These are phyloP conservation scores for Melanomma pulvis-pyrius DNA, from an alignment of 495 filamentous ascomycete genomes.

Conservation along the genomic window DNA sequence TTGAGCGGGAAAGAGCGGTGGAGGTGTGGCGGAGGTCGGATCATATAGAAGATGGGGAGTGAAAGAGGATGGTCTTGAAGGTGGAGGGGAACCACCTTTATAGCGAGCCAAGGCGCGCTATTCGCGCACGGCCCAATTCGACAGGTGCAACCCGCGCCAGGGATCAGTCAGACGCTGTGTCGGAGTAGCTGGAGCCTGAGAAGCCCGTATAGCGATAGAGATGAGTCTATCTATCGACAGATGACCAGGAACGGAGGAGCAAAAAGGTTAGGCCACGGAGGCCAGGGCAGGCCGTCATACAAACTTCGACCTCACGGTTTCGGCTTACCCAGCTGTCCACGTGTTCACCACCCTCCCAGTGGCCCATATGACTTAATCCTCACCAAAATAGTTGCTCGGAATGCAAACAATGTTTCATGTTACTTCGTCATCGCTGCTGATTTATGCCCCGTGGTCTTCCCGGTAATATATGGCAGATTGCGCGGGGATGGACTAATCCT, in stretches of 20 bases:
- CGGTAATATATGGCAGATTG: background rate
- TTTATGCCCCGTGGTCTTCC: background rate
- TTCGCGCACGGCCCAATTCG: constrained; percentile 1
- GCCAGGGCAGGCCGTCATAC: background rate
- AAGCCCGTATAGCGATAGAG: background rate
- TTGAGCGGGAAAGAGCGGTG: constrained; percentile 1
- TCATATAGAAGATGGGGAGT: constrained; percentile 30
- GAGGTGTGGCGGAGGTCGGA: constrained; percentile 13
- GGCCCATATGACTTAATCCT: constrained; percentile 8
- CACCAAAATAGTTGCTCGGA: constrained; percentile 9
- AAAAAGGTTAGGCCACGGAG: background rate
- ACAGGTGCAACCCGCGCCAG: background rate
- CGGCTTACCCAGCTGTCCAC: constrained; percentile 29
- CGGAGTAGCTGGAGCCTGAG: background rate
- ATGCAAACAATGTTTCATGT: constrained; percentile 22
- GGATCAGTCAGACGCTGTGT: background rate
- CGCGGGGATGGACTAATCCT: background rate
- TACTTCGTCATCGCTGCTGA: constrained; percentile 3
- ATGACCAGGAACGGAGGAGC: background rate
- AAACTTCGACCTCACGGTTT: background rate
- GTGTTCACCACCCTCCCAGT: constrained; percentile 16
- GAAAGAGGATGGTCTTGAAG: constrained; percentile 11
- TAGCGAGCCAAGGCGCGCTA: background rate
- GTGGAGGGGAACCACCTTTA: background rate
- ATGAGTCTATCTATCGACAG: background rate